Evolutionary conservation across 2,329 filamentous ascomycete genomes (phyloP).

Genomic region (Bretziella fagacearum): DNA sequence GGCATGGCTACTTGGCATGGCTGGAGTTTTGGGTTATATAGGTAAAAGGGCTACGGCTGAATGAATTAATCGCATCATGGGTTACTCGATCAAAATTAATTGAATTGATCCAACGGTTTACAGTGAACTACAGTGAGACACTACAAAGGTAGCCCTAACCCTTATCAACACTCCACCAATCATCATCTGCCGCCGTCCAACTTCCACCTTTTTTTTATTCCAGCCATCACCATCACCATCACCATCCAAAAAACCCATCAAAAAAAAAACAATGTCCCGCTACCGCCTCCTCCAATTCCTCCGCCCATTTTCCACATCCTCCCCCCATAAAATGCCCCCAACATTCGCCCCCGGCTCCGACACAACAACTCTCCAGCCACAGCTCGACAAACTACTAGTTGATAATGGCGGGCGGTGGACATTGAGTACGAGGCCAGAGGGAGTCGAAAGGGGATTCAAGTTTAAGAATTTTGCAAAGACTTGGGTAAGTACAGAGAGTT

Average conservation of each 20-base stretch:
- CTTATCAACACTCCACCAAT: not conserved
- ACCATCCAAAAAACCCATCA: not conserved
- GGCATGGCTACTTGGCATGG: too few relatives aligned
- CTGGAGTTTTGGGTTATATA: too few relatives aligned
- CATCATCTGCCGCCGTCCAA: too few relatives aligned
- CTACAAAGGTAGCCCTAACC: too few relatives aligned
- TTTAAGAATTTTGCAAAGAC: slow-evolving; percentile 51
- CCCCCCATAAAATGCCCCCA: not conserved
- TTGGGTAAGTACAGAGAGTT: slow-evolving; percentile 32
- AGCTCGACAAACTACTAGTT: slow-evolving; percentile 24
- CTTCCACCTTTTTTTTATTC: not conserved
- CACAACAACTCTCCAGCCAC: slow-evolving; percentile 22
- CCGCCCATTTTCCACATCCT: not conserved
- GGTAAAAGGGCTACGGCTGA: too few relatives aligned
- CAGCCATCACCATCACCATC: too few relatives aligned
- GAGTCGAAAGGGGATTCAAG: slow-evolving; percentile 41
- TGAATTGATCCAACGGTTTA: too few relatives aligned
- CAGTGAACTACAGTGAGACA: too few relatives aligned
- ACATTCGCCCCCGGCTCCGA: slow-evolving; percentile 32
- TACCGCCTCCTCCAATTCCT: not conserved
- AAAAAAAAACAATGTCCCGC: not conserved
- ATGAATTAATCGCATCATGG: too few relatives aligned
- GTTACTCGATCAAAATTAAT: too few relatives aligned
- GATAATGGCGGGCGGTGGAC: slow-evolving; percentile 27
- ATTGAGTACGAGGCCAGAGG: slow-evolving; percentile 33